Base-by-base conservation (phyloP, 306 rosid species). In the Alnus glutinosa region DNA sequence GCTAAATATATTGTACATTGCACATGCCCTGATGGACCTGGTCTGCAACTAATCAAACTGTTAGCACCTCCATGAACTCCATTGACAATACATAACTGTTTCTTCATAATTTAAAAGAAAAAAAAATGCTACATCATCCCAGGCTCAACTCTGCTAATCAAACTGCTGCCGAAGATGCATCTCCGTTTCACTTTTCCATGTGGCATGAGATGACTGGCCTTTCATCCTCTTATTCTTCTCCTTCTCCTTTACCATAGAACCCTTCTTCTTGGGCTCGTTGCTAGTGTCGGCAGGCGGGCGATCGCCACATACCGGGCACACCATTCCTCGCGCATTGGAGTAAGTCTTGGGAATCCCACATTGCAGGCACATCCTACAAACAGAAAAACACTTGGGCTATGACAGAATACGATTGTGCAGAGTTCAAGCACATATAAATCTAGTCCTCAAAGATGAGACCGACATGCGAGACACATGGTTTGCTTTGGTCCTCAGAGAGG, bases 181-280 rank as follows among this genome's bases (percentile, higher is more conserved):
- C 84, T 95, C 98, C 12, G 98, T 90, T 84, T 95, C 98, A 62
- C 97, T 95, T 83, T 95, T 95, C 99, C 99, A 95, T 13, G 85
- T 51, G n/a, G 88, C 98, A 81, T 95, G 99, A 83, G 99, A 92
- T 57, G 97, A 95, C 80, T 95, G 97, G 63, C 99, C 97, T 81
- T 81, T 95, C 96, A 93, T 85, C 83, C 99, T 90, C 83, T 95
- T 95, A 58, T 82, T 84, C 92, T 90, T 95, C 88, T 95, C 99
- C 86, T 93, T 95, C 28, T 95, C 99, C 85, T 95, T 95, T 57
- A 95, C 9, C 0, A 90, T 83, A 54, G 97, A 91, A 30, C 98
- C 99, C 87, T 95, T 95, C 89, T 92, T 92, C 87, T 93, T 95
- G 16, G 88, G 32, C 37, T 92, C 98, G 0, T 62, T 44, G 74